These are phyloP conservation scores for Fusarium sp. DNA, from an alignment of 2,329 filamentous ascomycete species.

Conservation along the genomic window DNA sequence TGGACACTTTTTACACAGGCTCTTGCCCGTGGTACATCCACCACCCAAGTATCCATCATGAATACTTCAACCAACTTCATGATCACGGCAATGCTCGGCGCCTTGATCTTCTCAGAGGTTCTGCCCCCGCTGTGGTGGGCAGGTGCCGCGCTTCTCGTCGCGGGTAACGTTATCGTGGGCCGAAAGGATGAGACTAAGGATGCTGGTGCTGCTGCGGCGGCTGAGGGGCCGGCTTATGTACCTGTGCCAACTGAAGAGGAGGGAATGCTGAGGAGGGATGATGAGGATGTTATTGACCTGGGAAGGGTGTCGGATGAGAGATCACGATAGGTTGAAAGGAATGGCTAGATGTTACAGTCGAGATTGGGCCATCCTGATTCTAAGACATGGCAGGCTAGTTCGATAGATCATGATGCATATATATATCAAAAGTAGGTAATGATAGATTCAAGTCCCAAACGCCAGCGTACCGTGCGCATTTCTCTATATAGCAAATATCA, in stretches of 20 bases:
- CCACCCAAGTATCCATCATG: slow-evolving; percentile 83
- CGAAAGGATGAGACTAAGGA: slow-evolving; percentile 69
- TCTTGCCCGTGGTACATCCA: slow-evolving; percentile 79
- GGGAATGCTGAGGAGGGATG: slow-evolving; percentile 43
- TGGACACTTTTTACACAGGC: slow-evolving; percentile 87
- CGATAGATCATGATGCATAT: neutral
- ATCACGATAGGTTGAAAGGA: slow-evolving; percentile 16
- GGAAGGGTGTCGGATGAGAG: slow-evolving; percentile 46
- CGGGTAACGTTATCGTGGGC: slow-evolving; percentile 83
- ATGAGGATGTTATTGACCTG: slow-evolving; percentile 55
- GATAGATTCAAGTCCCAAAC: slow-evolving; percentile 38
- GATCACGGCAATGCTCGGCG: slow-evolving; percentile 78
- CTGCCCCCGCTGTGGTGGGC: slow-evolving; percentile 82
- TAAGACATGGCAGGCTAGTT: neutral
- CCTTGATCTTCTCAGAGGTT: slow-evolving; percentile 77
- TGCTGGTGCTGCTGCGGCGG: slow-evolving; percentile 34
- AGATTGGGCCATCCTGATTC: neutral
- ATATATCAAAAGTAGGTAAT: slow-evolving; percentile 10
- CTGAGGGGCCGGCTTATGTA: slow-evolving; percentile 49
- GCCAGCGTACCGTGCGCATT: slow-evolving; percentile 38
- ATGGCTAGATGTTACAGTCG: neutral
- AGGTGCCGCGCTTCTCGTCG: slow-evolving; percentile 78
- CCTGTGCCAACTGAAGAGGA: slow-evolving; percentile 48
- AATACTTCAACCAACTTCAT: slow-evolving; percentile 88
- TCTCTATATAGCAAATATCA: slow-evolving; percentile 35